Evolutionary conservation across 495 filamentous ascomycete species (phyloP), one percentile per base, ranked within the genome.

Genomic region (Glutinoglossum americanum): DNA sequence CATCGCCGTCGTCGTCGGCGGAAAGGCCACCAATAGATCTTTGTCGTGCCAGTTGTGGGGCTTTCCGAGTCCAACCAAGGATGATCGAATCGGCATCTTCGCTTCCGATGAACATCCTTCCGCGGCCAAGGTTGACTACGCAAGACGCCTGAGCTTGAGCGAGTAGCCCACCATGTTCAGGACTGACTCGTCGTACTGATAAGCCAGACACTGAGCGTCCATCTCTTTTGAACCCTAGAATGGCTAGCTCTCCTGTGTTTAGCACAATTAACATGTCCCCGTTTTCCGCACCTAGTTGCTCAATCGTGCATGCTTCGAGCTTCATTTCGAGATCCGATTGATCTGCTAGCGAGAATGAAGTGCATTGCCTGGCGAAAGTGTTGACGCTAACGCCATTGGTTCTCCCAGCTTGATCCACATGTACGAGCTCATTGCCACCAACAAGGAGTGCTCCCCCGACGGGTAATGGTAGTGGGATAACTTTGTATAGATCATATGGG

Each of bases 391-490:
- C 84, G 10, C 87, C 92, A 64, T 83, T 94, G 15, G 87, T 79
- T 69, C 93, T 96, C 5, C 92, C 92, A 13, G 85, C 83, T 73
- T 97, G 93, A 66, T 97, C 92, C 60, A 98, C 82, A 69, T 98
- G 93, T 57, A 98, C 85, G 59, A 98, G 68, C 64, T 94, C 85
- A 66, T 97, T 96, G 13, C 75, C 75, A 8, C 92, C 93, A 45
- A 98, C 72, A 35, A 98, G 76, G 26, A 98, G 70, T 32, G 87
- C 82, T 26, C 92, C 92, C 54, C 92, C 92, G 48, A 97, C 80
- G 23, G 88, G 88, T 23, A 83, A 76, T 8, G 87, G 85, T 15
- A 99, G 74, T 35, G 92, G 80, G 41, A 94, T 75, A 41, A 96
- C 82, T 62, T 80, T 79, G 64, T 84, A 92, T 10, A 96, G 72